Evolutionary conservation across 2,329 filamentous ascomycete species (phyloP).

Genomic region (Chaetomiaceae sp.): DNA sequence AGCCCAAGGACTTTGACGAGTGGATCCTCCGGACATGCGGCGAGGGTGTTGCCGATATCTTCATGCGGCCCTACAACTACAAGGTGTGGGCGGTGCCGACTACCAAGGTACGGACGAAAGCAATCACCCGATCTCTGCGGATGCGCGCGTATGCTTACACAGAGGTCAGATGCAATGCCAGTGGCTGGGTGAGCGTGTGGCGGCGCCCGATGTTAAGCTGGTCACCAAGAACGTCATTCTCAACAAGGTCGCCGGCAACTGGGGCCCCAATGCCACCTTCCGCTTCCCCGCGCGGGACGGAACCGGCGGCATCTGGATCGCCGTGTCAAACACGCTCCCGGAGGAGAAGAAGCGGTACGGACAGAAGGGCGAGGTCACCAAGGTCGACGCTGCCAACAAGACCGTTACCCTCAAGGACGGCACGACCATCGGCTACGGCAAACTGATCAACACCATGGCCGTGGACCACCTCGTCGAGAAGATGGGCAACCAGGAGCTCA

Average conservation of each 20-base stretch:
- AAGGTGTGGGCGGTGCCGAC: conserved; percentile 99
- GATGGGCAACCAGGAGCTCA: conserved; percentile 83
- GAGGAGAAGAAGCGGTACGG: conserved; percentile 90
- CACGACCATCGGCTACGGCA: conserved; percentile 83
- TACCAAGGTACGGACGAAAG: conserved; percentile 66
- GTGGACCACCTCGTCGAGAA: conserved; percentile 82
- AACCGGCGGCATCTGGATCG: conserved; percentile 98
- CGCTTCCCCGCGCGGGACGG: conserved; percentile 93
- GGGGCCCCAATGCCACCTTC: conserved; percentile 98
- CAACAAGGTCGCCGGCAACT: conserved; percentile 92
- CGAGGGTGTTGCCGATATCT: conserved; percentile 82
- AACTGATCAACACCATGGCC: conserved; percentile 93
- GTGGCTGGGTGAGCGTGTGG: conserved; percentile 98
- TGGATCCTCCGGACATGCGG: conserved; percentile 95
- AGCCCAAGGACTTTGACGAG: conserved; percentile 96
- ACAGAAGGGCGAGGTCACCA: conserved; percentile 74
- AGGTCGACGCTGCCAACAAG: conserved; percentile 83
- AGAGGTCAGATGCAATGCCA: conserved; percentile 84
- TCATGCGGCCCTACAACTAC: conserved; percentile 99
- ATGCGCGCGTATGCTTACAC: neutral
- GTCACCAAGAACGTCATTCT: conserved; percentile 93
- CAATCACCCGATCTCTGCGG: no score
- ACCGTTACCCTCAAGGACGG: conserved; percentile 77
- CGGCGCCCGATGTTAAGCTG: conserved; percentile 89
- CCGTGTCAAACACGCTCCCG: conserved; percentile 87